Evolutionary conservation across 352 stramenopile species (phyloP).

Genomic region (Phytophthora pistaciae): DNA sequence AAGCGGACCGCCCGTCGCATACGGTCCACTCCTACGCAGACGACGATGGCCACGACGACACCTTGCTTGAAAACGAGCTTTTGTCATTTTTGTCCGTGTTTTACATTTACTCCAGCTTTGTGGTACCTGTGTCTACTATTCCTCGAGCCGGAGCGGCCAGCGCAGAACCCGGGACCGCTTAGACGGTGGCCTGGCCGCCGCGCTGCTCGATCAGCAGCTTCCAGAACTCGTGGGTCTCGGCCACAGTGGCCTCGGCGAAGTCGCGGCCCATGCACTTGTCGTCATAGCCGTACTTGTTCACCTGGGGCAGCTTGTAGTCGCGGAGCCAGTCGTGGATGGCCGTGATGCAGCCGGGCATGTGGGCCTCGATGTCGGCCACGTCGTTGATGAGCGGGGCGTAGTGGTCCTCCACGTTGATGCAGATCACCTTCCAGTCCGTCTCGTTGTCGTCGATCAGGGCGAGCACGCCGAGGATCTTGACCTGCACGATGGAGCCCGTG

Average conservation of each 20-base stretch:
- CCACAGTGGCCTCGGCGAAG: constrained; percentile 89
- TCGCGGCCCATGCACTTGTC: constrained; percentile 95
- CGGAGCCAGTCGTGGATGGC: constrained; percentile 98
- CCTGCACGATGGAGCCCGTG: constrained; percentile 95
- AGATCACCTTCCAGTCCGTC: constrained; percentile 99
- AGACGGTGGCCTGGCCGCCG: constrained; percentile 84
- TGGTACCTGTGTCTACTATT: constrained; percentile 40
- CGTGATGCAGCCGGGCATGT: constrained; percentile 94
- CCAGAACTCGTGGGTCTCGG: constrained; percentile 92
- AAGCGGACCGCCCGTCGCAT: constrained; percentile 9
- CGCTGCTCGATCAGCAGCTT: constrained; percentile 91
- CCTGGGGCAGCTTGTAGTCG: constrained; percentile 99
- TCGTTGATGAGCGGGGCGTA: constrained; percentile 98
- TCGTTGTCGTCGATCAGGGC: constrained; percentile 99
- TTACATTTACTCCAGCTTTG: constrained; percentile 41
- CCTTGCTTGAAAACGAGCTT: constrained; percentile 17
- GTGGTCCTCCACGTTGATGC: constrained; percentile 97
- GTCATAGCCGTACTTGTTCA: constrained; percentile 99
- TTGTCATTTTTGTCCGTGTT: constrained; percentile 38
- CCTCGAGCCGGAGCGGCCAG: constrained; percentile 15
- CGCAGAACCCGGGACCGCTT: constrained; percentile 34
- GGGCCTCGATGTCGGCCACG: constrained; percentile 96
- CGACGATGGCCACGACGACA: constrained; percentile 26
- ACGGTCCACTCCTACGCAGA: background rate
- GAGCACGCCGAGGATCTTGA: constrained; percentile 98